Conservation (phyloP, 768 basidiomycete genomes). For the Termitomyces eurrhizus region DNA sequence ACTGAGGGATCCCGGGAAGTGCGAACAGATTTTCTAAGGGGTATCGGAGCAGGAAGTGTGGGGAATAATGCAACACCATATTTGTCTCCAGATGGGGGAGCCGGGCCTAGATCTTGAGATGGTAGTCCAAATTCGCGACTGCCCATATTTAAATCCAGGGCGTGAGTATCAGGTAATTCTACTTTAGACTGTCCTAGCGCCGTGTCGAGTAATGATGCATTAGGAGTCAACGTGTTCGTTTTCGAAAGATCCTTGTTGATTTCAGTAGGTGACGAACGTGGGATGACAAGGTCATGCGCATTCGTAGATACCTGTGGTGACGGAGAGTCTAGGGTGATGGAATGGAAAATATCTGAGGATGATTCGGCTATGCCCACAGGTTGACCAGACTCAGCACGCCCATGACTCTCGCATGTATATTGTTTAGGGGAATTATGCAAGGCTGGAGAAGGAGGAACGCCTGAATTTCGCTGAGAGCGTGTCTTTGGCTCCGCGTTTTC, state of each 20-base stretch:
- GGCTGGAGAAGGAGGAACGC: not conserved
- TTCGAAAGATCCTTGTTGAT: not conserved
- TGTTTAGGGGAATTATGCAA: not conserved
- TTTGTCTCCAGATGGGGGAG: slow-evolving; percentile 29
- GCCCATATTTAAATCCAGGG: slow-evolving; percentile 2
- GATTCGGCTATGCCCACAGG: slow-evolving; percentile 18
- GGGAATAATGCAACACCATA: slow-evolving; percentile 47
- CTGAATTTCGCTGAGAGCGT: not conserved
- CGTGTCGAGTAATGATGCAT: slow-evolving; percentile 12
- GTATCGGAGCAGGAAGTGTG: slow-evolving; percentile 62
- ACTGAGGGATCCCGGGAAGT: slow-evolving; percentile 40
- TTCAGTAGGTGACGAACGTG: slow-evolving; percentile 3
- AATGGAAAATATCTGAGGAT: slow-evolving; percentile 36
- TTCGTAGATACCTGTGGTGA: slow-evolving; percentile 3
- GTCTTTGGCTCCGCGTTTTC: slow-evolving; percentile 45
- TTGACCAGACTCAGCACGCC: slow-evolving; percentile 1
- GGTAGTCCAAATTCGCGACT: slow-evolving; percentile 26
- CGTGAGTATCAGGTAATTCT: slow-evolving; percentile 4
- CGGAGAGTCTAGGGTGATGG: slow-evolving; percentile 36
- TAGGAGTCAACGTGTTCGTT: not conserved
- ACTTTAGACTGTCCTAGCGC: slow-evolving; percentile 2
- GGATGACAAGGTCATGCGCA: not conserved
- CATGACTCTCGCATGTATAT: not conserved
- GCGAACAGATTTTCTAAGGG: slow-evolving; percentile 66
- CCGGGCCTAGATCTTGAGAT: slow-evolving; percentile 29